Base-by-base conservation (phyloP, 257 asterid species). In the Capsicum pubescens region DNA sequence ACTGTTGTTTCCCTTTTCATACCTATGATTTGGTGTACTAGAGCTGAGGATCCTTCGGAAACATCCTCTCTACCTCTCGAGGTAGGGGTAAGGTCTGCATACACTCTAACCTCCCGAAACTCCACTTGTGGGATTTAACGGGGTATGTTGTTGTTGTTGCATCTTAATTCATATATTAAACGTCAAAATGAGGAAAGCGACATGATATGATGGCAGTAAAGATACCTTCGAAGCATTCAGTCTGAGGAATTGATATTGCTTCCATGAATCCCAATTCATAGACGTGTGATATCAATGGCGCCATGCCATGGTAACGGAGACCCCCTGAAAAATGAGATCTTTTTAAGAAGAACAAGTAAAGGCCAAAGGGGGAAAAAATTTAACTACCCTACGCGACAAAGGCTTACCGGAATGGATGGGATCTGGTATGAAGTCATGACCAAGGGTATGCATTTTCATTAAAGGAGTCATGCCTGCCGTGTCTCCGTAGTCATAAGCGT, bases 381-480 rank as follows among this genome's bases (percentile, higher is more conserved):
- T 21, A 12, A 50, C 8, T 16, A 6, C 35, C 35, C 69, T 19
- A 17, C 15, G 3, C 13, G 21, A 56, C 56, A 52, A 66, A 44
- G 68, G 16, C 78, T 87, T 69, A 94, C 99, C 98, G 21, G 99
- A 92, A 85, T 96, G 98, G 84, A 96, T 94, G 3, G 99, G 99
- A 78, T 96, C 98, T 0, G 99, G 99, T 44, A 94, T 91, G 83
- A 96, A 96, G 85, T 96, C 97, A 64, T 94, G 98, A 17, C 99
- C 99, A n/a, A 96, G 94, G 0, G 98, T 94, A 74, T 96, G 98
- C 99, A 96, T 96, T 92, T 96, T 96, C 99, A 96, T 91, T 90
- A 96, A 83, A 44, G 98, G 98, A 90, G 98, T 96, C 98, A 93
- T 84, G 83, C 98, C 99, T 2, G 98, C 98, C 0, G 98, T 94